Percentiles rank a stretch among this genome's conserved stretches.
These are phyloP conservation scores for Gracilaria caudata DNA, from an alignment of 23 red algal genomes.

Conservation along the genomic window DNA sequence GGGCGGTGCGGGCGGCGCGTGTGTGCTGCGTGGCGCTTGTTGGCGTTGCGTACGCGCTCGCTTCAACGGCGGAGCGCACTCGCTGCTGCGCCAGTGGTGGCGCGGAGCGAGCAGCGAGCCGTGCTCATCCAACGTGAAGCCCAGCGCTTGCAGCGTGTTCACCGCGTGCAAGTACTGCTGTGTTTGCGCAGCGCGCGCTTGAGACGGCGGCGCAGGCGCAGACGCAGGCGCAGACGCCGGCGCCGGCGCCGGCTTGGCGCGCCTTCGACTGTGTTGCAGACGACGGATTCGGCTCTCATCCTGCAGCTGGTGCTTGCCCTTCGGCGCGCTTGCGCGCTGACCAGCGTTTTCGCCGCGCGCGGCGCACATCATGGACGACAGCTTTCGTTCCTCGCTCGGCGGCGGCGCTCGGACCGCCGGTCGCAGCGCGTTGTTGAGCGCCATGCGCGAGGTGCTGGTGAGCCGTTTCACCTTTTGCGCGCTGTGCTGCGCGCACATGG, in stretches of 20 bases:
- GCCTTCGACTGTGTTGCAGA: background rate
- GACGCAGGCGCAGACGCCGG: no score
- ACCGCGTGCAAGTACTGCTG: background rate
- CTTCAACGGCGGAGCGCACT: background rate
- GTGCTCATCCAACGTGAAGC: background rate
- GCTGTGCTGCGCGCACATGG: constrained; percentile 36
- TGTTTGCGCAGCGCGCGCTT: background rate
- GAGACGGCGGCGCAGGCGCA: background rate
- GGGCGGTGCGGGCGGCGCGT: no score
- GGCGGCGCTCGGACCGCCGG: background rate
- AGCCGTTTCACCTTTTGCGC: constrained; percentile 22
- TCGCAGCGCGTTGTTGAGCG: constrained; percentile 36
- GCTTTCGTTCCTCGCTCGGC: background rate
- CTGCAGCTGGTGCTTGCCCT: background rate
- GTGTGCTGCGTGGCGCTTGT: no score
- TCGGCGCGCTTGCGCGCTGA: background rate
- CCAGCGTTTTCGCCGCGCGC: background rate
- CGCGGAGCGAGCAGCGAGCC: background rate
- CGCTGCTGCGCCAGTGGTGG: background rate
- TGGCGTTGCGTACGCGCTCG: background rate
- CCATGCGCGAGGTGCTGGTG: constrained; percentile 33
- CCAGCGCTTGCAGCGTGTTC: background rate
- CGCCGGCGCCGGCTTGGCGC: background rate
- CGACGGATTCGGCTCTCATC: background rate
- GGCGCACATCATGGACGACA: background rate